Percentiles rank a stretch among this genome's conserved stretches.
Conservation (phyloP, 2,329 filamentous ascomycete genomes). For the Lithohypha guttulata region DNA sequence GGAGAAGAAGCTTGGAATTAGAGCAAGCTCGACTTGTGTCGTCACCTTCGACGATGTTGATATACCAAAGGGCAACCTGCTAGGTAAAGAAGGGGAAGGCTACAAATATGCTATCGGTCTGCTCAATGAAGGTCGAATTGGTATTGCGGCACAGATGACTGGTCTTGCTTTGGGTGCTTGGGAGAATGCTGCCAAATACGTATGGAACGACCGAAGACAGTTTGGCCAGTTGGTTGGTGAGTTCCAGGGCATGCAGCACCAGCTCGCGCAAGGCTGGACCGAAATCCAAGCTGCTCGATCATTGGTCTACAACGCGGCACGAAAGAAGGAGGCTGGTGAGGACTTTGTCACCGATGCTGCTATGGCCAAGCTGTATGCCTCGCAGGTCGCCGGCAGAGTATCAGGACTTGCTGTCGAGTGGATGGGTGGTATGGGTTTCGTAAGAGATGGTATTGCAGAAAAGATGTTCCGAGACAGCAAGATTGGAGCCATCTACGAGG, state of each 20-base stretch:
- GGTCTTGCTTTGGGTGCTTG: conserved; percentile 88
- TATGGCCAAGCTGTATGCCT: conserved; percentile 94
- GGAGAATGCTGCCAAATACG: conserved; percentile 88
- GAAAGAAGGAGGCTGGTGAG: conserved; percentile 96
- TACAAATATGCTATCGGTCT: conserved; percentile 97
- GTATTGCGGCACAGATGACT: conserved; percentile 98
- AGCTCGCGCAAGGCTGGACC: conserved; percentile 89
- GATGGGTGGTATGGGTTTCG: conserved; percentile 99
- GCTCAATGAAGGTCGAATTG: conserved; percentile 92
- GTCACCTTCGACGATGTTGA: conserved; percentile 95
- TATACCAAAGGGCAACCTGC: conserved; percentile 74
- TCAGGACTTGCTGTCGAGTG: conserved; percentile 84
- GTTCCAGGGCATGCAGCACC: conserved; percentile 99
- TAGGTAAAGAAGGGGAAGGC: conserved; percentile 79
- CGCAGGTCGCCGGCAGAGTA: conserved; percentile 82
- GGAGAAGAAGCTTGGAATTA: conserved; percentile 98
- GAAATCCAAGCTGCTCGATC: conserved; percentile 87
- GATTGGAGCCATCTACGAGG: conserved; percentile 97
- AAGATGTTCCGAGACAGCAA: conserved; percentile 98
- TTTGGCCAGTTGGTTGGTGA: conserved; percentile 88
- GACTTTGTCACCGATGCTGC: conserved; percentile 92
- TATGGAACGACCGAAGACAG: conserved; percentile 97
- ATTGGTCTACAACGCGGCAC: conserved; percentile 87
- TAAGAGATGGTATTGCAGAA: conserved; percentile 89
- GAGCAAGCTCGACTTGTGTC: conserved; percentile 89